A percentile compares a stretch with the other conserved stretches of the same genome.
These are phyloP conservation scores for Saturnispora besseyi DNA, from an alignment of 805 yeast species.

Conservation along the genomic window DNA sequence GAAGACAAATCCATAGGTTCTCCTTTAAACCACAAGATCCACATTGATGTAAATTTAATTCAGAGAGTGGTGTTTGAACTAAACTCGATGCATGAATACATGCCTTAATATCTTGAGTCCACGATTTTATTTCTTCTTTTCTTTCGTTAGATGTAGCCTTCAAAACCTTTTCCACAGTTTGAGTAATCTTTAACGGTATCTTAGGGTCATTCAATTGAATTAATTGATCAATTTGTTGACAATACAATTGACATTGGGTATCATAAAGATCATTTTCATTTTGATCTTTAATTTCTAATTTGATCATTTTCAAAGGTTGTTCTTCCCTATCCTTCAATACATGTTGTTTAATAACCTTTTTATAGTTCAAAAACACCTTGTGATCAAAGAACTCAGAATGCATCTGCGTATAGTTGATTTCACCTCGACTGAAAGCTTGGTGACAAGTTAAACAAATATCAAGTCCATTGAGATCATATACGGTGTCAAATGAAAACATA, in stretches of 20 bases:
- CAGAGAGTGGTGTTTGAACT: slow-evolving; percentile 27
- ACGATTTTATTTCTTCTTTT: slow-evolving; percentile 68
- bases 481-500: slow-evolving; percentile 72
- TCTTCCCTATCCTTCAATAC: slow-evolving; percentile 21
- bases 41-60: slow-evolving; percentile 38
- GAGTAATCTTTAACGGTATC: slow-evolving; percentile 24
- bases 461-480: slow-evolving; percentile 46
- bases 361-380: slow-evolving; percentile 48
- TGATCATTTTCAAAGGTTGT: slow-evolving; percentile 41
- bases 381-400: slow-evolving; percentile 51
- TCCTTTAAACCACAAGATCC: slow-evolving; percentile 52
- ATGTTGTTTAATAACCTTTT: slow-evolving; percentile 39
- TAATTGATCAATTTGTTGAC: slow-evolving; percentile 24
- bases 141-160: slow-evolving; percentile 49
- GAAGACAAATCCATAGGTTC: slow-evolving; percentile 87
- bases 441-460: slow-evolving; percentile 71
- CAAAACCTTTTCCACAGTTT: slow-evolving; percentile 37
- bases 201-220: slow-evolving; percentile 24
- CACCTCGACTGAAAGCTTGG: slow-evolving; percentile 52
- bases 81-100: slow-evolving; percentile 69
- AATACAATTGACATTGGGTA: slow-evolving; percentile 33
- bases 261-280: slow-evolving; percentile 57
- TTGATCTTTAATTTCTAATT: slow-evolving; percentile 58
- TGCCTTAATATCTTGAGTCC: slow-evolving; percentile 82
- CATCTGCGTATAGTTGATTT: slow-evolving; percentile 41